Evolutionary conservation across 1,284 basidiomycete genomes (phyloP), one percentile per base, ranked within the genome.

Genomic region (Apiotrichum sp.): DNA sequence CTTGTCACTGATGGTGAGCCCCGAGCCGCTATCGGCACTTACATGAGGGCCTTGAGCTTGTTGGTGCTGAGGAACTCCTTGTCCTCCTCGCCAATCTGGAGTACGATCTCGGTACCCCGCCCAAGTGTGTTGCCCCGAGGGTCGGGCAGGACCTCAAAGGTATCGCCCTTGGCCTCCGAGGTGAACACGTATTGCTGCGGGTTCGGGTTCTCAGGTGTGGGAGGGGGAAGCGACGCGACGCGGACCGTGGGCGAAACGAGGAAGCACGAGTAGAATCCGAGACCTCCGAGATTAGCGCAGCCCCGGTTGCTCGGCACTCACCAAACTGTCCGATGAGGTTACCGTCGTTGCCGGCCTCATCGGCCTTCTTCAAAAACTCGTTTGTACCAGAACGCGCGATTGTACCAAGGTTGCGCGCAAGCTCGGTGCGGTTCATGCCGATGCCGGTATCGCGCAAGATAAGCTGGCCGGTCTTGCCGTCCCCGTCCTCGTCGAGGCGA

Each of bases 301-400:
- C n/a, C 40, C 40, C 6, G 40, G 45, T 47, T n/a, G 14, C 42
- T 44, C n/a, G 45, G 42, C 34, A 39, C 47, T 38, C 47, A 65
- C 90, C 89, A 68, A 93, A 92, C 41, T 89, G 87, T 50, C 93
- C 93, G 63, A 97, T 96, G 58, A 96, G 79, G 75, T 93, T 93
- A 59, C 87, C 80, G 43, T 77, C 78, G 47, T 76, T 81, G 5
- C 62, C 65, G 31, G 35, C n/a, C 29, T 64, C 65, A 9, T 72
- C 54, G 32, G 89, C 86, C 66, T 82, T 82, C n/a, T 84, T 83
- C 39, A 96, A 81, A 74, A 96, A 97, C 57, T 97, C 93, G 8
- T 86, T 86, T 3, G 93, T 97, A 47, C 93, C 93, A 46, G 89
- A 93, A 71, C 93, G 89, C 6, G 93, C 93, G 47, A 97, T 83